Evolutionary conservation across 208 protist genomes (phyloP).

Genomic region (Trypanosoma melophagium): DNA sequence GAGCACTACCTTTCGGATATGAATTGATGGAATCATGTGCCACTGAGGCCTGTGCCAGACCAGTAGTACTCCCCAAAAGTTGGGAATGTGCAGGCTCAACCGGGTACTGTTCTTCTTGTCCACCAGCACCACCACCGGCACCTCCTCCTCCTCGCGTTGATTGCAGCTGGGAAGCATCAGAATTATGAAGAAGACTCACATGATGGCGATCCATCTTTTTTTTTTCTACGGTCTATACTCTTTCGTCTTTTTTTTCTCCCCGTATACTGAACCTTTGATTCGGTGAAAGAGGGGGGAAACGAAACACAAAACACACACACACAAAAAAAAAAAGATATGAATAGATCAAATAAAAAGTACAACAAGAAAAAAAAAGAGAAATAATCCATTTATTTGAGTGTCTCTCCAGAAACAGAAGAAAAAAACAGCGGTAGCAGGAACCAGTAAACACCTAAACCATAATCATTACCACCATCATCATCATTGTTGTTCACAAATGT

Average conservation of each 20-base stretch:
- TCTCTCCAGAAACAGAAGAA: no score
- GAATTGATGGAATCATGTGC: not conserved
- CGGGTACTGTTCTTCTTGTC: conserved; percentile 6
- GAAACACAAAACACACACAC: not conserved
- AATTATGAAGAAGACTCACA: not conserved
- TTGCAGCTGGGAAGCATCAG: not conserved
- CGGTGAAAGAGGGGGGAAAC: not conserved
- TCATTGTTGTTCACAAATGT: no score
- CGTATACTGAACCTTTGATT: not conserved
- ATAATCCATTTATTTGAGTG: no score
- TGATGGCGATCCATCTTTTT: conserved; percentile 18
- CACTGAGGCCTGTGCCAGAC: not conserved
- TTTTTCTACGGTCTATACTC: not conserved
- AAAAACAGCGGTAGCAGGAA: not conserved
- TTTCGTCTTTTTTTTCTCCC: not conserved
- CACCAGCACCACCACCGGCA: no score
- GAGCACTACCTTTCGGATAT: not conserved
- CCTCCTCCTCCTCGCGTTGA: not conserved
- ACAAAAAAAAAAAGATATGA: conserved; percentile 2
- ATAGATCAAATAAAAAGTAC: not conserved
- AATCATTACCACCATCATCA: no score
- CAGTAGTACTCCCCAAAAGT: not conserved
- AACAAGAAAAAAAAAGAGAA: conserved; percentile 6
- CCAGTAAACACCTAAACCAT: no score
- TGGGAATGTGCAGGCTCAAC: not conserved